Conservation (phyloP, 495 filamentous ascomycete species). For the Cairneyella variabilis region DNA sequence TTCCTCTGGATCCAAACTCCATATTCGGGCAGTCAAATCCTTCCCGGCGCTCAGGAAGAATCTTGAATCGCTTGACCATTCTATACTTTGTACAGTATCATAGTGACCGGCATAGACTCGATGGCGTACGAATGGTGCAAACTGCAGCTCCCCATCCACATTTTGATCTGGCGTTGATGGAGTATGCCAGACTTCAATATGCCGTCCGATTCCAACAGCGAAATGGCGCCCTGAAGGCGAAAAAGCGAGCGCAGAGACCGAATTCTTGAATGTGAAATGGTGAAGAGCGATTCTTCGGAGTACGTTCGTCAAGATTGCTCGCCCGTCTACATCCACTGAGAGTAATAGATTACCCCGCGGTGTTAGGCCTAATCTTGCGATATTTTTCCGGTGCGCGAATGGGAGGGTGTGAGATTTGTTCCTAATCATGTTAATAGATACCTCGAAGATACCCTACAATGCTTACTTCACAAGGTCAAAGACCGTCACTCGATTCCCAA, state of each 20-base stretch:
- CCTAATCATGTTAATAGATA: constrained; percentile 40
- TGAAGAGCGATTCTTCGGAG: constrained; percentile 79
- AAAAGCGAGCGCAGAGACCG: constrained; percentile 80
- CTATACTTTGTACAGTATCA: constrained; percentile 75
- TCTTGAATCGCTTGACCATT: constrained; percentile 92
- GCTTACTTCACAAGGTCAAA: constrained; percentile 93
- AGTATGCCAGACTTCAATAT: constrained; percentile 92
- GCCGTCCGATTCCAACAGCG: constrained; percentile 76
- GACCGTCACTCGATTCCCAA: constrained; percentile 91
- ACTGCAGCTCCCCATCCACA: constrained; percentile 80
- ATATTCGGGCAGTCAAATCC: constrained; percentile 89
- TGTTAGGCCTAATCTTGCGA: constrained; percentile 79
- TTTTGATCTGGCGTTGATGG: constrained; percentile 78
- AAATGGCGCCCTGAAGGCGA: constrained; percentile 90
- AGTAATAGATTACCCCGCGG: constrained; percentile 88
- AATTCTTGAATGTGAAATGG: constrained; percentile 88
- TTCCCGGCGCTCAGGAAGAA: constrained; percentile 91
- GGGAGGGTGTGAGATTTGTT: constrained; percentile 96
- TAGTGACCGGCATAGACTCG: constrained; percentile 84
- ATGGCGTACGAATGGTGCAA: constrained; percentile 89
- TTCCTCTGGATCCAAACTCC: constrained; percentile 84
- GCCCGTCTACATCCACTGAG: constrained; percentile 90
- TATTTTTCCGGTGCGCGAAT: constrained; percentile 90
- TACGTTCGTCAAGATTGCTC: constrained; percentile 86
- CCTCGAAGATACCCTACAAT: background rate